Evolutionary conservation across 306 rosid genomes (phyloP), one percentile per base, ranked within the genome.

Genomic region (Elaeagnus macrophylla): DNA sequence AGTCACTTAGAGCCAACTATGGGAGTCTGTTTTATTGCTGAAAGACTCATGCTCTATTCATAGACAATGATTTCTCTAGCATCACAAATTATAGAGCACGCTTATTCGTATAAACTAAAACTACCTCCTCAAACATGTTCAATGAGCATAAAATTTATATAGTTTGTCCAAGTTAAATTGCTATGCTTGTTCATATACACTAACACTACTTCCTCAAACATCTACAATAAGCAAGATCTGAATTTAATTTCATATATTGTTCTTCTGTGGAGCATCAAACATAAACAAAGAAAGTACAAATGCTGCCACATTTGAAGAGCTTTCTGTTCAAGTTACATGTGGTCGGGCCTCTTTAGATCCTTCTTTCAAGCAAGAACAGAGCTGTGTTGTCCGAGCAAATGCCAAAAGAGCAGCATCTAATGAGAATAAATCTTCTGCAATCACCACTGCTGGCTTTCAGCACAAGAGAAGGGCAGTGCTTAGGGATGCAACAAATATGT

Each of bases 391-490:
- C 38, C 60, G 72, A 49, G 59, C 61, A 11, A 74, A 62, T 51
- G 65, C 83, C n/a, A 91, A 80, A 69, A 69, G 78, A 58, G 63
- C 66, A 16, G 79, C 78, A 53, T 53, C 81, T 12, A 89, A 84
- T 56, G 85, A 75, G 56, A 77, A 56, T 60, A 77, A 60, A 19
- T 53, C 68, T 40, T 70, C 67, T 63, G n/a, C 50, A 7, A 48
- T 64, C 53, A 54, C 77, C 54, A 52, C 78, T 36, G 54, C 67
- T 57, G 68, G 76, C 65, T 53, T 69, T 61, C 84, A 64, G 55
- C 66, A 72, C 50, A 91, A 87, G 76, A 69, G 85, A 70, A 80
- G 81, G 76, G 85, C 83, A 9, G 84, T 75, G 53, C 94, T 91
- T 14, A 67, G 45, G 47, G 95, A 91, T 75, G 81, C 77, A 18